Evolutionary conservation across 2,329 filamentous ascomycete species (phyloP), one percentile per base, ranked within the genome.

Genomic region (Diaporthe sp.): DNA sequence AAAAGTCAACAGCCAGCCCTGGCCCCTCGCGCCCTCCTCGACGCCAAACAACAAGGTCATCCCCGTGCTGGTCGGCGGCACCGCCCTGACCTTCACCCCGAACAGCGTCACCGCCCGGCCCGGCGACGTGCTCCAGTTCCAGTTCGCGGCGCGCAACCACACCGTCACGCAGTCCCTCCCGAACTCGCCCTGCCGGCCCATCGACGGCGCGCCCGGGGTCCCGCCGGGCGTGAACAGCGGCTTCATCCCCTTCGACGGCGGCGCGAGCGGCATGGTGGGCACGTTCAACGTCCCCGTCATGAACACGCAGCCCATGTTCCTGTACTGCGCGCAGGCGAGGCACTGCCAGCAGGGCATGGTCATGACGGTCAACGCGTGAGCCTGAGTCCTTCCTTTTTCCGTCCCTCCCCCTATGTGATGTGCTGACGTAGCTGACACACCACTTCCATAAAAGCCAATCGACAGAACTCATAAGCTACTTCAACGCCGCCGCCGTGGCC

Each of bases 331-430:
- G 0, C 85, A 85, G 3, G 84, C 81, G 0, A 84, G 84, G 4
- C 87, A 89, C 74, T 89, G 88, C 60, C 85, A 88, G 77, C 79
- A 78, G 12, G 88, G 87, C 10, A 88, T 89, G 82, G 84, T 87
- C 38, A 85, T 88, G 81, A 83, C 88, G 8, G 84, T 90, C 52
- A 90, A 90, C 38, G 61, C 54, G 74, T 38, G 5, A 38, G 35
- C 10, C n/a, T 75, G 57, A 66, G 74, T 67, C 13, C 22, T 13
- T 2, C 15, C 50, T 22, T 28, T 17, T 38, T 19, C 17, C 30
- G 15, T 7, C 22, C 22, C 28, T 9, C 4, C 17, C 22, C 25
- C 1, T 9, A 19, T 19, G 17, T 45, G 47, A 33, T 25, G 40
- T 12, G n/a, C 15, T 55, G 6, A 13, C 25, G 15, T 30, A 4